A percentile compares a stretch with the other conserved stretches of the same genome.
Evolutionary conservation across 208 protist genomes (phyloP).

Genomic region (Naegleria lovaniensis): DNA sequence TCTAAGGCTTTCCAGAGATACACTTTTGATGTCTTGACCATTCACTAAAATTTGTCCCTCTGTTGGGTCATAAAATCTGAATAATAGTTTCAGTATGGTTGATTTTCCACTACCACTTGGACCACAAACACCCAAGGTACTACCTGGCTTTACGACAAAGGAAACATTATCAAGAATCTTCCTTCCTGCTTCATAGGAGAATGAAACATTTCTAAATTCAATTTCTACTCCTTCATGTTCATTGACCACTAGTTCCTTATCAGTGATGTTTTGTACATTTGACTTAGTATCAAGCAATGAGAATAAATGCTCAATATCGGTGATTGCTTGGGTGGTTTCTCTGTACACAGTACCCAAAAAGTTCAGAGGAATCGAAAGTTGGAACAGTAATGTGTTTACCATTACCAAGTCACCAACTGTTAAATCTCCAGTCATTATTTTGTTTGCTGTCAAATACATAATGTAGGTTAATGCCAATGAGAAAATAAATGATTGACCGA

Average conservation of each 20-base stretch:
- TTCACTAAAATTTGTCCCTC: slow-evolving; percentile 79
- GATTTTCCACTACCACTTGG: slow-evolving; percentile 80
- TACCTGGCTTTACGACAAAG: slow-evolving; percentile 71
- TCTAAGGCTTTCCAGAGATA: slow-evolving; percentile 73
- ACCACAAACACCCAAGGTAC: slow-evolving; percentile 80
- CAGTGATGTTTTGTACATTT: background rate
- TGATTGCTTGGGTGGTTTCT: slow-evolving; percentile 76
- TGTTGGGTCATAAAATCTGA: slow-evolving; percentile 85
- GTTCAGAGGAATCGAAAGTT: slow-evolving; percentile 93
- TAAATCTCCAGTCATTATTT: slow-evolving; percentile 65
- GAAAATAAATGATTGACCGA: slow-evolving; percentile 20
- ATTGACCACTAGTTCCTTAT: background rate
- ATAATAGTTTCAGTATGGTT: slow-evolving; percentile 61
- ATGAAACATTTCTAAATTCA: slow-evolving; percentile 28
- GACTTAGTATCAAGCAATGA: slow-evolving; percentile 59
- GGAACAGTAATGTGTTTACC: slow-evolving; percentile 81
- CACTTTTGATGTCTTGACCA: slow-evolving; percentile 65
- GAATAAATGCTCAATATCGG: slow-evolving; percentile 89
- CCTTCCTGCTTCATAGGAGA: slow-evolving; percentile 2
- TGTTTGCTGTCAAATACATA: background rate
- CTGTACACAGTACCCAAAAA: slow-evolving; percentile 90
- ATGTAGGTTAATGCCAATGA: background rate
- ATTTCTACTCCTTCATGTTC: background rate
- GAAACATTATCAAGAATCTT: slow-evolving; percentile 67
- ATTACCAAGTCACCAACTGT: slow-evolving; percentile 87